Evolutionary conservation across 306 rosid species (phyloP), one percentile per base, ranked within the genome.

Genomic region (Sphenostylis stenocarpa): DNA sequence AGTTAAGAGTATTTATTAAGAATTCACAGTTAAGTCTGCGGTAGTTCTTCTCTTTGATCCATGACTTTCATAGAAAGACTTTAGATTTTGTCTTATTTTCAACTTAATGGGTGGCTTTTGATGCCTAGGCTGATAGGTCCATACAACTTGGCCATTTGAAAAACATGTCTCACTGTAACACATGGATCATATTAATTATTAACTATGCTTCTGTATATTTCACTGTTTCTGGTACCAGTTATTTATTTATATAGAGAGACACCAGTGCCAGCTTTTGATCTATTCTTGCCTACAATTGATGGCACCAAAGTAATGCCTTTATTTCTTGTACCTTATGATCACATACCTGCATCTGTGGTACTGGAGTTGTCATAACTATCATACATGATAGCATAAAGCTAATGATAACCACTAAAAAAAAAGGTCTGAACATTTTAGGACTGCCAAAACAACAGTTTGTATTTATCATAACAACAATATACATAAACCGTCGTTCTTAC

Each of bases 381-480:
- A 53, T 33, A 47, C 29, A 51, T n/a, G 12, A 2, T 2, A 48
- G 24, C 10, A 43, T 21, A 47, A 47, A 21, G 31, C 14, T 39
- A 36, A 2, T 19, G 7, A n/a, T 10, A 17, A 34, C 47, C 39
- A 47, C 44, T 0, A 7, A 1, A 4, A 8, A 13, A 65, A 51
- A 55, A 39, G 31, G 57, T 56, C 21, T 26, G 69, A 12, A 61
- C 39, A 60, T 73, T 38, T 74, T 17, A 45, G 21, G 31, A 74
- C 39, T 70, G 53, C 56, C 7, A 62, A 60, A 44, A 67, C 64
- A 61, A 55, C 38, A 75, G 21, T 61, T 39, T 75, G 73, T 84
- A 71, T 58, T 56, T 13, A 81, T 81, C 76, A 81, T 34, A 81
- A 56, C 20, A 53, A 45, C 79, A 82, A 48, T 68, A 74, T 80